Base-by-base conservation (phyloP, 805 yeast genomes). In the Candida multigemmis region DNA sequence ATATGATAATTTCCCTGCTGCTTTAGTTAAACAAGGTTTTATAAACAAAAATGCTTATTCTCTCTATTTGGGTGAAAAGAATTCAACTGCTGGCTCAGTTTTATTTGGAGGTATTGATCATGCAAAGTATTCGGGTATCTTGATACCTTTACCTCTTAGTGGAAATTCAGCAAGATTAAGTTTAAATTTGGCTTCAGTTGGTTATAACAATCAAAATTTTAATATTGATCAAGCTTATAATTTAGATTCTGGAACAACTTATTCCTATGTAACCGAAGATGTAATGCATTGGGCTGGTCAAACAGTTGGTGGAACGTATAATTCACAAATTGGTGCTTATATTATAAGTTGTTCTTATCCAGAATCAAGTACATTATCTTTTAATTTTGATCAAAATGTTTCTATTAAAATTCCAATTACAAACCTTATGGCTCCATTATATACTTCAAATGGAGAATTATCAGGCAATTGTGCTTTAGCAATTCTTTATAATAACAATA, bases 281-380 rank as follows among this genome's bases (percentile, higher is more conserved):
- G 30, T 62, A 18, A 42, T 62, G 7, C 24, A 40, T 6, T 30
- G 37, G 12, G 30, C 71, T 18, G 73, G 66, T 6, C 16, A 24
- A 25, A 45, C 59, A 35, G 25, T 59, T 17, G 48, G 65, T 21
- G 74, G 77, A 2, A 14, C 38, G 2, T 74, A 60, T 36, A 50
- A 28, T 9, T 19, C 41, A 3, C 26, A 39, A 2, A 36, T 54
- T 5, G 73, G 70, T 2, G 63, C 61, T 24, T 77, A 74, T 41
- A 21, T 54, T 6, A 41, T 68, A 36, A 42, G 42, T 4, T 77
- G 84, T 44, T 32, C 41, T 13, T 18, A 26, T 12, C 34, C 30
- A 25, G 21, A 32, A 13, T n/a, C n/a, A n/a, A 9, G 11, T 11
- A 31, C 27, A n/a, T n/a, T n/a, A n/a, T n/a, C n/a, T n/a, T n/a